Evolutionary conservation across 306 rosid species (phyloP).

Genomic region (Vigna trinervia): DNA sequence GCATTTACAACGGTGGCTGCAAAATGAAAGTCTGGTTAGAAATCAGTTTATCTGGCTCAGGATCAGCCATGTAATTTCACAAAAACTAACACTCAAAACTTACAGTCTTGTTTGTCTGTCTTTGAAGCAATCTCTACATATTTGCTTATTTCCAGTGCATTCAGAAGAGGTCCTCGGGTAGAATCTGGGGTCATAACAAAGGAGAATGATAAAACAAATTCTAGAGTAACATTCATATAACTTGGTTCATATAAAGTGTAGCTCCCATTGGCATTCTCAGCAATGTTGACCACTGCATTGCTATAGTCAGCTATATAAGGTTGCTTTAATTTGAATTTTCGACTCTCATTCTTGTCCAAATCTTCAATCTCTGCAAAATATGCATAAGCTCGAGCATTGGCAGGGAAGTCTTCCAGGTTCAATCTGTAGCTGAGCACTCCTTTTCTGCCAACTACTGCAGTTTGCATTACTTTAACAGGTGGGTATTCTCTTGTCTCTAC

Average conservation of each 20-base stretch:
- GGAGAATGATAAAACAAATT: conserved; percentile 79
- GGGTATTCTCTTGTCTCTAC: conserved; percentile 70
- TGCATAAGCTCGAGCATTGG: conserved; percentile 75
- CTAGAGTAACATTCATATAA: conserved; percentile 81
- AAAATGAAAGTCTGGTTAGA: conserved; percentile 41
- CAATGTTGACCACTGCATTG: conserved; percentile 82
- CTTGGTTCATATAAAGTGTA: conserved; percentile 89
- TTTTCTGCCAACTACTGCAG: conserved; percentile 73
- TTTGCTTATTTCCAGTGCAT: conserved; percentile 82
- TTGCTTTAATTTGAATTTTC: conserved; percentile 69
- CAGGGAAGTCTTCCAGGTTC: conserved; percentile 76
- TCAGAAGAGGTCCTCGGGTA: conserved; percentile 76
- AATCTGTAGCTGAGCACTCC: conserved; percentile 72
- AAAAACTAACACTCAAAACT: conserved; percentile 42
- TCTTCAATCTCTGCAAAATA: conserved; percentile 78
- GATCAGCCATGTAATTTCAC: background rate
- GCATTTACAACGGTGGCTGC: conserved; percentile 59
- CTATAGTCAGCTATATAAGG: conserved; percentile 64
- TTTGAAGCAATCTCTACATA: conserved; percentile 58
- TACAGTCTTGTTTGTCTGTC: conserved; percentile 74
- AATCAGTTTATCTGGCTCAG: conserved; percentile 40
- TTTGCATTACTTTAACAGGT: conserved; percentile 83
- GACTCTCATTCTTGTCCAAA: conserved; percentile 56
- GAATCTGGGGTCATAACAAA: conserved; percentile 75
- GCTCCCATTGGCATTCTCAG: conserved; percentile 83